Conservation (phyloP, 768 basidiomycete genomes). For the Panaeolus papilionaceus region DNA sequence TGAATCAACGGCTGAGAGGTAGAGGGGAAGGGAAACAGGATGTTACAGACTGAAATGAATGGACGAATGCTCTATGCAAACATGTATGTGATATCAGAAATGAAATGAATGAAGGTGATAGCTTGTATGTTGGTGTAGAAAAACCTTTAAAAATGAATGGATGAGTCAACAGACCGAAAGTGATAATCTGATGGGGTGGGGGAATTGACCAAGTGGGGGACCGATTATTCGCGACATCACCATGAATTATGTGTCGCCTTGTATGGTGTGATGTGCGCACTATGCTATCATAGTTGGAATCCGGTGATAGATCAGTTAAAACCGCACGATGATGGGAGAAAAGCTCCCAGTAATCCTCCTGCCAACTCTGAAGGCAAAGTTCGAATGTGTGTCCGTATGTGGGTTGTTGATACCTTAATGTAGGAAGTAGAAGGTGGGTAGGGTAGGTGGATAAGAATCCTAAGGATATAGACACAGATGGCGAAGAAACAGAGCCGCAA, state of each 20-base stretch:
- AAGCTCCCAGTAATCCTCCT: conserved; percentile 3
- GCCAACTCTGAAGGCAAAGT: not conserved
- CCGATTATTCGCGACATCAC: not conserved
- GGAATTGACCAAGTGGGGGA: not conserved
- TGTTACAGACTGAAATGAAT: not conserved
- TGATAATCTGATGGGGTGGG: not conserved
- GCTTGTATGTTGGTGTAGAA: not conserved
- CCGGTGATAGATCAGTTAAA: not conserved
- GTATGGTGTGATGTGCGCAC: not conserved
- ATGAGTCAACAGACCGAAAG: not conserved
- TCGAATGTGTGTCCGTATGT: not conserved
- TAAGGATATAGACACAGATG: not conserved
- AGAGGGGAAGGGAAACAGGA: not conserved
- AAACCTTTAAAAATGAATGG: conserved; percentile 12
- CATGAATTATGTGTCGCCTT: not conserved
- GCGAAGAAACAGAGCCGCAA: not conserved
- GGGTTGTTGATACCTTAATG: not conserved
- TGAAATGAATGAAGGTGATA: conserved; percentile 5
- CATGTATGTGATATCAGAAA: not conserved
- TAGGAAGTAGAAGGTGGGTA: not conserved
- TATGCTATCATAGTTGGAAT: conserved; percentile 4
- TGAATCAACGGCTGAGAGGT: not conserved
- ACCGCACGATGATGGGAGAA: not conserved
- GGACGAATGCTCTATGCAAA: conserved; percentile 11
- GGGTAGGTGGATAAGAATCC: not conserved